A percentile compares a stretch with the other conserved stretches of the same genome.
phyloP scores from a whole-genome alignment of 495 filamentous ascomycete genomes.

The Endocarpon pusillum region DNA sequence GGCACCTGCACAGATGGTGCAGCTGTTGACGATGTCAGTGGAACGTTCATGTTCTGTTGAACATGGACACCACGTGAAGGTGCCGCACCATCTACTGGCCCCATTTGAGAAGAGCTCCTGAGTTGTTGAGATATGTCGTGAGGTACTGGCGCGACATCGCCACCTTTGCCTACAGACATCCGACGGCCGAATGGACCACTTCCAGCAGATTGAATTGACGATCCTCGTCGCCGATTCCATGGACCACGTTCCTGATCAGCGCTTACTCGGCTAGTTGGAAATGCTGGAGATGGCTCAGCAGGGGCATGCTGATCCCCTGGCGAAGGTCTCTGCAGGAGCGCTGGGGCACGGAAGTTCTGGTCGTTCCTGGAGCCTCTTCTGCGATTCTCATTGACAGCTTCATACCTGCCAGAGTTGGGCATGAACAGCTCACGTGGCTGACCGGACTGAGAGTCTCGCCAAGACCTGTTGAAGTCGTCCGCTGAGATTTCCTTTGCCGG shows the following conservation, averaged over 20 bases:
- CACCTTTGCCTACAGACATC: constrained; percentile 34
- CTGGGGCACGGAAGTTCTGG: constrained; percentile 47
- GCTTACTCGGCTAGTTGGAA: constrained; percentile 60
- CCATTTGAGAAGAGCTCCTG: too few species aligned
- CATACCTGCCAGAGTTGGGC: constrained; percentile 83
- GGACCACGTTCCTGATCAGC: constrained; percentile 45
- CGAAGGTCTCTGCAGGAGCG: constrained; percentile 59
- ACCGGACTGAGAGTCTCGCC: constrained; percentile 51
- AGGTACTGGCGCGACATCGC: constrained; percentile 27
- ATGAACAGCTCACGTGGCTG: constrained; percentile 71
- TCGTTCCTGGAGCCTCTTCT: constrained; percentile 54
- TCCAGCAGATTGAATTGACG: constrained; percentile 89
- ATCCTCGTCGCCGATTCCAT: constrained; percentile 67
- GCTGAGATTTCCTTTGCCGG: constrained; percentile 73
- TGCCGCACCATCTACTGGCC: too few species aligned
- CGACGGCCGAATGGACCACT: constrained; percentile 52
- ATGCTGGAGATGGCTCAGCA: constrained; percentile 85
- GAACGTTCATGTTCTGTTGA: too few species aligned
- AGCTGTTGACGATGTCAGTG: too few species aligned
- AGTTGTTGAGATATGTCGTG: too few species aligned
- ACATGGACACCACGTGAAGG: too few species aligned
- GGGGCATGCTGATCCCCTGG: constrained; percentile 43
- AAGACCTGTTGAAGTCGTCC: constrained; percentile 81
- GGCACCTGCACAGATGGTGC: too few species aligned
- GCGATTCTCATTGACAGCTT: constrained; percentile 65